Base-by-base conservation (phyloP, 2,329 filamentous ascomycete species). In the Didymella glomerata region DNA sequence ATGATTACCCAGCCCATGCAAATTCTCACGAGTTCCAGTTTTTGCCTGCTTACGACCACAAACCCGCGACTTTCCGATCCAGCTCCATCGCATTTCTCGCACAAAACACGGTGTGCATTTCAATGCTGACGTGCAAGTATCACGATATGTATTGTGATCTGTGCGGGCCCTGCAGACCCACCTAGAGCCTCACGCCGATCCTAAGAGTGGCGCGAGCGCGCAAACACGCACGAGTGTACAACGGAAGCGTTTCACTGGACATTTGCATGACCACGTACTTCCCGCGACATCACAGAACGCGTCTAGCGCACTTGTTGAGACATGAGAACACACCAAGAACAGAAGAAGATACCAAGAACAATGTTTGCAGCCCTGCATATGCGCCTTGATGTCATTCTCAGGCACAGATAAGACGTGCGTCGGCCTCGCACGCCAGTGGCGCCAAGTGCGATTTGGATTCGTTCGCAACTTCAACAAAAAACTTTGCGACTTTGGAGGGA, bases 121-220 rank as follows among this genome's bases (percentile, higher is more conserved):
- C n/a, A n/a, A 20, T 13, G 28, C 38, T 27, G 27, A 57, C 30
- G 34, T 45, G 48, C 27, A 40, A 41, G 45, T 53, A 40, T 58
- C 50, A 59, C 46, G 45, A 32, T 41, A 40, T 27, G 24, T 54
- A 42, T 41, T 25, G 30, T 49, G 50, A 50, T 59, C 50, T 22
- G 56, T 59, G 50, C 50, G 28, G 30, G 20, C 44, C 48, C 54
- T 20, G 28, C 30, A 24, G 56, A 49, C 50, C 56, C 56, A 59
- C 56, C 56, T 41, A 50, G 50, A 54, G 56, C 56, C 56, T 59
- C 56, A 59, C 22, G 56, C 45, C 56, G 56, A 59, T 59, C 56
- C 45, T 18, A 40, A 50, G 24, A 24, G 56, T 59, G 56, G 56
- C 56, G 56, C 50, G 50, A 54, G 45, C 36, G 28, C 41, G 41